Evolutionary conservation across 208 protist species (phyloP).

Genomic region (Wallacemonas sp.): DNA sequence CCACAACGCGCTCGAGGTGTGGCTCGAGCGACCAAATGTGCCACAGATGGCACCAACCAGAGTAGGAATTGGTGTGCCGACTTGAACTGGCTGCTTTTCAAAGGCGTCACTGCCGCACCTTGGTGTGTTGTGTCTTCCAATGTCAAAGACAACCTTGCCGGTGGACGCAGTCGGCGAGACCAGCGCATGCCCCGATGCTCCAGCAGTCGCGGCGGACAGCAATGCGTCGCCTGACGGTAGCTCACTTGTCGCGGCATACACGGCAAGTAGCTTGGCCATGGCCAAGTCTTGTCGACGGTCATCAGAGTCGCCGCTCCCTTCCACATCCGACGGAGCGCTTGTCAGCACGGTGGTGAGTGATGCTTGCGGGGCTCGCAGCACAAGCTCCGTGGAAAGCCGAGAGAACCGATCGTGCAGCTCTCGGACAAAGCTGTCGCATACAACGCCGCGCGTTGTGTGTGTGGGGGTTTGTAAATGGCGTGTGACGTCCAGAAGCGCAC

Average conservation of each 20-base stretch:
- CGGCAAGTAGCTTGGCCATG: neutral
- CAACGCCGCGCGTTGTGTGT: neutral
- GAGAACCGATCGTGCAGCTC: neutral
- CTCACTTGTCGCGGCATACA: neutral
- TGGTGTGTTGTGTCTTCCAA: too few relatives aligned
- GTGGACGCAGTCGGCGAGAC: too few relatives aligned
- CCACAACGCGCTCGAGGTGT: neutral
- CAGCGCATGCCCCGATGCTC: too few relatives aligned
- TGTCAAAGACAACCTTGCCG: too few relatives aligned
- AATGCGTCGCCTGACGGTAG: too few relatives aligned
- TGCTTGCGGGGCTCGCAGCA: neutral
- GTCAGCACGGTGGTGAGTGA: neutral
- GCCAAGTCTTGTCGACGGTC: slow-evolving; percentile 12
- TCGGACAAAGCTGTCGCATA: neutral
- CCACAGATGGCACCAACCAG: neutral
- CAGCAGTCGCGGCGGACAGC: too few relatives aligned
- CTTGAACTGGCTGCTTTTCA: neutral
- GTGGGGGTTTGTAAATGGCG: too few relatives aligned
- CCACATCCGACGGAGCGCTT: neutral
- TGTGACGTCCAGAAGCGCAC: neutral
- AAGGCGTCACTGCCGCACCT: too few relatives aligned
- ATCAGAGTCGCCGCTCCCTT: neutral
- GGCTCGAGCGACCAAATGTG: neutral
- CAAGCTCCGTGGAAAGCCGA: neutral
- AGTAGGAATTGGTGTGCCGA: neutral